A percentile compares a stretch with the other conserved stretches of the same genome.
Conservation (phyloP, 768 basidiomycete genomes). For the Boletales sp. region DNA sequence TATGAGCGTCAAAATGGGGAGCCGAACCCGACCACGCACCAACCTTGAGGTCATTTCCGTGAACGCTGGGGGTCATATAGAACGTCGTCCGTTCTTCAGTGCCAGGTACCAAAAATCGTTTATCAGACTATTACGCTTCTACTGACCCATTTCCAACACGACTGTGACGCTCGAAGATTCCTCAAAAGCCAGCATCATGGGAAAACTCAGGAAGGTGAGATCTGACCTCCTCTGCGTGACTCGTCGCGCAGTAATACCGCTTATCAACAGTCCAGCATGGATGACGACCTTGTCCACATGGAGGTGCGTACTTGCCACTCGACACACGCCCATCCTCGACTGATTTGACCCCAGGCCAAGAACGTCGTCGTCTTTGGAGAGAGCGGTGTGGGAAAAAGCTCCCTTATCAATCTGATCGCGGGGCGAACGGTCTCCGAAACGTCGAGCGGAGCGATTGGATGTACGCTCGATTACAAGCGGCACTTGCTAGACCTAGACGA, state of each 20-base stretch:
- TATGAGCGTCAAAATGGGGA: slow-evolving; percentile 13
- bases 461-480: slow-evolving; percentile 30
- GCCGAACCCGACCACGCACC: slow-evolving; percentile 5
- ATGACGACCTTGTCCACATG: background rate
- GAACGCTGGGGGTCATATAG: slow-evolving; percentile 15
- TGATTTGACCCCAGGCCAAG: slow-evolving; percentile 5
- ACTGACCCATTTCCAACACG: background rate
- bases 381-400: slow-evolving; percentile 41
- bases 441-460: slow-evolving; percentile 33
- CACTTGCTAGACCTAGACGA: slow-evolving; percentile 21
- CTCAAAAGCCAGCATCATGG: background rate
- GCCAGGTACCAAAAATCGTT: slow-evolving; percentile 3
- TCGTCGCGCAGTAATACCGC: slow-evolving; percentile 8
- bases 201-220: slow-evolving; percentile 13
- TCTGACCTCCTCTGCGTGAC: background rate
- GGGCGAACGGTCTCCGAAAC: slow-evolving; percentile 22
- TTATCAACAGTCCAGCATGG: slow-evolving; percentile 5
- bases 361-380: slow-evolving; percentile 44
- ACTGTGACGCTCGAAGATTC: slow-evolving; percentile 4
- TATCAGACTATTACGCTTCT: background rate
- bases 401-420: slow-evolving; percentile 41
- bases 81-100: background rate
- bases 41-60: slow-evolving; percentile 14
- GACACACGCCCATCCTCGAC: background rate
- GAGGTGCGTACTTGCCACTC: slow-evolving; percentile 11